phyloP scores from a whole-genome alignment of 78 protist genomes.

The Chrysochromulina parva region DNA sequence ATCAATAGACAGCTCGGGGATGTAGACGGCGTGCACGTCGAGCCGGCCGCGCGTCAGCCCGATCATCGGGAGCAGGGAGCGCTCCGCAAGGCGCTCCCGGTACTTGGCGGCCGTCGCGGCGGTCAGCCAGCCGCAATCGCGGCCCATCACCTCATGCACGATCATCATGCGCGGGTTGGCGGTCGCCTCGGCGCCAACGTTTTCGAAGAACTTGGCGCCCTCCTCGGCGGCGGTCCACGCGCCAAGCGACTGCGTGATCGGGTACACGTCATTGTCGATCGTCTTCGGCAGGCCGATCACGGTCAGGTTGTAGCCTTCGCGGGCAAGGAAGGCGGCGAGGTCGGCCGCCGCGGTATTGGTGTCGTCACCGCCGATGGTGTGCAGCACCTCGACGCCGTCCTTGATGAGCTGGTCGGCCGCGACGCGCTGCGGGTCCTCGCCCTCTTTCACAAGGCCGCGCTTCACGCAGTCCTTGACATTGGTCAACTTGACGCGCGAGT shows the following conservation, averaged over 20 bases:
- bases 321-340: conserved; percentile 25
- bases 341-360: conserved; percentile 47
- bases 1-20: conserved; percentile 40
- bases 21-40: conserved; percentile 52
- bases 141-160: conserved; percentile 64
- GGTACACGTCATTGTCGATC: conserved; percentile 47
- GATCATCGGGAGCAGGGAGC: neutral
- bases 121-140: conserved; percentile 63
- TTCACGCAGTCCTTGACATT: conserved; percentile 48
- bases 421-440: conserved; percentile 49
- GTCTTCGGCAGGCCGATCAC: conserved; percentile 47
- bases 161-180: conserved; percentile 47
- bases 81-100: neutral
- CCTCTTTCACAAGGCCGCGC: conserved; percentile 55
- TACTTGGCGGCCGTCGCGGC: conserved; percentile 41
- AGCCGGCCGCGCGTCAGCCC: neutral
- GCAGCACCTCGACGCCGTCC: conserved; percentile 35
- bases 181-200: conserved; percentile 27
- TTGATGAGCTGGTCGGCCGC: conserved; percentile 55
- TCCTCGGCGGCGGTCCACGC: conserved; percentile 44
- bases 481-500: conserved; percentile 54
- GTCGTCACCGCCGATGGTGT: conserved; percentile 54
- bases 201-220: conserved; percentile 32
- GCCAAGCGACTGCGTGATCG: conserved; percentile 45
- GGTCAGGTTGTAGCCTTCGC: neutral